Conservation (phyloP, 1,139 yeast genomes). For the Citeromyces hawaiiensis region DNA sequence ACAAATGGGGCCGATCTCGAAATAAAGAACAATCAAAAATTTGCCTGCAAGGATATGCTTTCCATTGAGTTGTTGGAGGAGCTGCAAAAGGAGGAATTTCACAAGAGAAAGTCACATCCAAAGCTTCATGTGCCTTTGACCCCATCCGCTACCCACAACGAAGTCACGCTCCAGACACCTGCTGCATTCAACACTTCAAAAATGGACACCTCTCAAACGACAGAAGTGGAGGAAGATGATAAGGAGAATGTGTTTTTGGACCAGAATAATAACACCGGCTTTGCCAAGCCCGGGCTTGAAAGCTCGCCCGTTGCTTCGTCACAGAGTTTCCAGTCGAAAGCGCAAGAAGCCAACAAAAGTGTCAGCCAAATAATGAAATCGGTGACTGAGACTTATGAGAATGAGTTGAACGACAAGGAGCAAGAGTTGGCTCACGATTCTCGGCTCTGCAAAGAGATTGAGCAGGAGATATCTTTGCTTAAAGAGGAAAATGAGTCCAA, state of each 20-base stretch:
- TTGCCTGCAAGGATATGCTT: constrained; percentile 21
- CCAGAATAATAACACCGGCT: neutral
- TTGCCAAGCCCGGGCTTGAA: neutral
- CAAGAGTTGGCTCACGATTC: neutral
- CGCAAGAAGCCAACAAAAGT: neutral
- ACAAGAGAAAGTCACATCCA: neutral
- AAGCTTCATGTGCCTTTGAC: neutral
- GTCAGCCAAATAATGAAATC: neutral
- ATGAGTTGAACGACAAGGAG: constrained; percentile 1
- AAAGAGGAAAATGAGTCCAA: neutral
- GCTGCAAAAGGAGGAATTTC: constrained; percentile 8
- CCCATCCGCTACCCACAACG: neutral
- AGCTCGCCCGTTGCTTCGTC: neutral
- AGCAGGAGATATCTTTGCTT: neutral
- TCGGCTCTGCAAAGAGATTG: neutral
- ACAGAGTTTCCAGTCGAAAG: neutral
- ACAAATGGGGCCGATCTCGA: constrained; percentile 33
- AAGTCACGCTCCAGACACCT: constrained; percentile 1
- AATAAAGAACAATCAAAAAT: constrained; percentile 25
- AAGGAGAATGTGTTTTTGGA: constrained; percentile 1
- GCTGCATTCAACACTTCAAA: neutral
- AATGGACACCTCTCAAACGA: constrained; percentile 1
- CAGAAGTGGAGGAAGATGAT: constrained; percentile 1
- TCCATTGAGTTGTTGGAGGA: constrained; percentile 11
- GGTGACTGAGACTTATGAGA: constrained; percentile 1